Conservation (phyloP, 306 rosid genomes). For the Potentilla sterilis region DNA sequence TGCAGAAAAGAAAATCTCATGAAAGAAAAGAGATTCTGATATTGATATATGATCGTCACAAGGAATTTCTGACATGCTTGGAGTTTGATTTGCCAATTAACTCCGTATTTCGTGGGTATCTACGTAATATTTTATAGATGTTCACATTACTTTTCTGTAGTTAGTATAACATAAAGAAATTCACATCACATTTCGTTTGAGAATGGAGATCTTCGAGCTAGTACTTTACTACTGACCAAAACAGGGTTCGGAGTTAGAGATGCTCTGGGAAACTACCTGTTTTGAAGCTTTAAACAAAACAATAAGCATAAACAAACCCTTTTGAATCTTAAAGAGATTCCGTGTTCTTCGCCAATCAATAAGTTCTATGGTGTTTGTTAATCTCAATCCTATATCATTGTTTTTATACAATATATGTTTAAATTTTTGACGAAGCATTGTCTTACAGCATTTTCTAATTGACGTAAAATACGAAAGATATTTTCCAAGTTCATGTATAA, state of each 20-base stretch:
- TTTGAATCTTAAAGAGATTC: conserved; percentile 15
- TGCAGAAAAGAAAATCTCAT: neutral
- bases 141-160: conserved; percentile 7
- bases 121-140: neutral
- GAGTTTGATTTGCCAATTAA: conserved; percentile 22
- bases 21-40: conserved; percentile 47
- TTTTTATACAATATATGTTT: neutral
- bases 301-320: neutral
- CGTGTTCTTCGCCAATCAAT: neutral
- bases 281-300: neutral
- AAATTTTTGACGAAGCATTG: neutral
- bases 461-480: neutral
- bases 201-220: neutral
- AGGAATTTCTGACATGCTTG: conserved; percentile 47
- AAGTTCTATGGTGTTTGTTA: neutral
- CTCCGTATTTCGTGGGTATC: conserved; percentile 30
- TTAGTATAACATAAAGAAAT: neutral
- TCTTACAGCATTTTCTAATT: neutral
- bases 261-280: conserved; percentile 14
- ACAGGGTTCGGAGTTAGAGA: conserved; percentile 26
- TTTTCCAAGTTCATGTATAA: neutral
- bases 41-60: conserved; percentile 21
- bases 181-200: neutral
- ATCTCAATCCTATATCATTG: neutral
- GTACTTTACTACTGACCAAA: conserved; percentile 22